Evolutionary conservation across 2,329 filamentous ascomycete species (phyloP), one percentile per base, ranked within the genome.

Genomic region (Cylindrodendrum hubeiense): DNA sequence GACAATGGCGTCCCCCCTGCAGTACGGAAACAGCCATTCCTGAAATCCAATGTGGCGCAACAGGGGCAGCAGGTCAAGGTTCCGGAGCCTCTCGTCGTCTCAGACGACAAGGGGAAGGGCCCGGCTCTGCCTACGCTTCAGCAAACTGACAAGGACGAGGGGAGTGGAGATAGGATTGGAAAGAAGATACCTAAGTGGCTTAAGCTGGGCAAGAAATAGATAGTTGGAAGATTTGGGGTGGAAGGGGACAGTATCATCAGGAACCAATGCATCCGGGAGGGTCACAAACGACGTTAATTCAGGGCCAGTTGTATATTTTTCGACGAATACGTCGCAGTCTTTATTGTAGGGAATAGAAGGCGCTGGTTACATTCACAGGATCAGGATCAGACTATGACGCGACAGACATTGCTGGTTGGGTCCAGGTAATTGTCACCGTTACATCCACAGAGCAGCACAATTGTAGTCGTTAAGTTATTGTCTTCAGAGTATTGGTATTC

Each of bases 111-210:
- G 28, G 77, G 77, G 3, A 75, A 70, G 26, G 66, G 70, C 4
- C 43, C 57, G 2, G 33, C 60, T n/a, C 49, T 60, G 10, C 59
- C 68, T 60, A 67, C 71, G 5, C 72, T 74, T n/a, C 71, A 75
- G 15, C 77, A 75, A 59, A 69, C 78, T 12, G 74, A 81, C 67
- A 78, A 79, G 70, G 75, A 76, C 19, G 78, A 80, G 56, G 76
- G 80, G 57, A 75, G 81, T 55, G 78, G 77, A 12, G 80, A 81
- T 43, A 92, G 92, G 78, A 80, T 91, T 60, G 89, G 88, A 8
- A 94, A 93, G 86, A 94, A 93, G 82, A 75, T 86, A 64, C 91
- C 91, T 21, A 94, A 93, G 77, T 93, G 92, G 87, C 79, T 95
- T 39, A 92, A 92, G 78, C 80, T 93, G 58, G 89, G 89, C 15